Base-by-base conservation (phyloP, 2,329 filamentous ascomycete genomes). In the Fusarium sp. region DNA sequence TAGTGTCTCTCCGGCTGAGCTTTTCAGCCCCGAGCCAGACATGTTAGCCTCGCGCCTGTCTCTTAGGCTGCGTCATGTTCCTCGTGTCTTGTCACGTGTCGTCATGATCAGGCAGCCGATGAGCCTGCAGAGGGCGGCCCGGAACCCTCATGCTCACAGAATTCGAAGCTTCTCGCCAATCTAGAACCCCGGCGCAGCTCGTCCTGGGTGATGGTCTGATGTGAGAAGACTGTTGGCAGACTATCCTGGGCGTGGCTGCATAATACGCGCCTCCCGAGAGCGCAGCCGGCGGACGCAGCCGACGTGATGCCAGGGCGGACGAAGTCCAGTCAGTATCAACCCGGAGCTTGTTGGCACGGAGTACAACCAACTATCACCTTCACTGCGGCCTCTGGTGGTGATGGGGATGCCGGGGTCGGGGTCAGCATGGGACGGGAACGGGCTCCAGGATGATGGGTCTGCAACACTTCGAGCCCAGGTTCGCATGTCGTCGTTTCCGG, bases 241-340 rank as follows among this genome's bases (percentile, higher is more conserved):
- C 62, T 35, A 79, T 77, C 75, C 67, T 59, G 68, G 70, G 66
- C 61, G 75, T 77, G 75, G 76, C 74, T 77, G 74, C 76, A 77
- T 76, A 65, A 76, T 69, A 76, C 63, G 71, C 69, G 71, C 71
- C 64, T 69, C 58, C 68, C 70, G 60, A 74, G 66, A 67, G 58
- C 58, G 77, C 57, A 62, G 65, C 66, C 66, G 58, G 70, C 61
- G 65, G 71, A 66, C 69, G 69, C 63, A 68, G 65, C 58, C 62
- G 73, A 70, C 50, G 65, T 63, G 69, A 69, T 69, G 62, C 35
- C 58, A 69, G 63, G 47, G 59, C 67, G 47, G 36, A 61, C 61
- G 65, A 42, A 42, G 58, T 64, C 62, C 47, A 61, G 52, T 72
- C 71, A 78, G 74, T 69, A 74, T 70, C 50, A 68, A 63, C 58